Evolutionary conservation across 805 yeast species (phyloP).

Genomic region (Starmerella ratchasimensis): DNA sequence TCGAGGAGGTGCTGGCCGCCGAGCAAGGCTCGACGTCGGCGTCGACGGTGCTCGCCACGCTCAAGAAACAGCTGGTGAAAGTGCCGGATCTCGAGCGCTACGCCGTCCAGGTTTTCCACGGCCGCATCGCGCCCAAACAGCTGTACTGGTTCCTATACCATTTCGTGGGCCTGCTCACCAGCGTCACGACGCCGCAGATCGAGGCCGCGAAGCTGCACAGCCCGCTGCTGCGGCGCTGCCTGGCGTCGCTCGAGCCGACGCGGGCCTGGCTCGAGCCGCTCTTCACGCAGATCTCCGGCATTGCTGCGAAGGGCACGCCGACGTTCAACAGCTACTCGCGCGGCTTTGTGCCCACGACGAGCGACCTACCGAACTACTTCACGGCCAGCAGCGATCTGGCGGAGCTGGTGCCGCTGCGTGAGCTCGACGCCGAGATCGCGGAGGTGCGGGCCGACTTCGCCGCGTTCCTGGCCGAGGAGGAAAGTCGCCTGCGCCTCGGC

Average conservation of each 20-base stretch:
- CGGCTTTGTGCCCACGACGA: no score
- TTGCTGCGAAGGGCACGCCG: background rate
- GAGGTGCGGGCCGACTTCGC: slow-evolving; percentile 36
- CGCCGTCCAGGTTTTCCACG: slow-evolving; percentile 46
- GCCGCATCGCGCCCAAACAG: slow-evolving; percentile 45
- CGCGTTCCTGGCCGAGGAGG: slow-evolving; percentile 38
- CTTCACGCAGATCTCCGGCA: slow-evolving; percentile 13
- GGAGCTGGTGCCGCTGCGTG: no score
- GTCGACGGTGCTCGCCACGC: slow-evolving; percentile 21
- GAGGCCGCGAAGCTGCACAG: slow-evolving; percentile 24
- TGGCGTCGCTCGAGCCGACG: slow-evolving; percentile 30
- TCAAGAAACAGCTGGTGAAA: slow-evolving; percentile 23
- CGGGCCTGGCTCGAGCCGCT: slow-evolving; percentile 24
- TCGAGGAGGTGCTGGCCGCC: slow-evolving; percentile 32
- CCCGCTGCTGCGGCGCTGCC: slow-evolving; percentile 28
- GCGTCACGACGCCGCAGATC: slow-evolving; percentile 18
- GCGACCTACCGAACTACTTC: no score
- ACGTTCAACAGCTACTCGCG: no score
- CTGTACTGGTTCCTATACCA: slow-evolving; percentile 40
- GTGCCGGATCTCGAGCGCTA: slow-evolving; percentile 48
- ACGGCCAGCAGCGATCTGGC: no score
- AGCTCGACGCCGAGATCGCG: slow-evolving; percentile 28
- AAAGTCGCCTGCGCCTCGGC: slow-evolving; percentile 40
- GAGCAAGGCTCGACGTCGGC: slow-evolving; percentile 2
- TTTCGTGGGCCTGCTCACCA: slow-evolving; percentile 26